A percentile compares a stretch with the other conserved stretches of the same genome.
These are phyloP conservation scores for Aristolochia fimbriata DNA, from an alignment of 164 flowering plant genomes.

Conservation along the genomic window DNA sequence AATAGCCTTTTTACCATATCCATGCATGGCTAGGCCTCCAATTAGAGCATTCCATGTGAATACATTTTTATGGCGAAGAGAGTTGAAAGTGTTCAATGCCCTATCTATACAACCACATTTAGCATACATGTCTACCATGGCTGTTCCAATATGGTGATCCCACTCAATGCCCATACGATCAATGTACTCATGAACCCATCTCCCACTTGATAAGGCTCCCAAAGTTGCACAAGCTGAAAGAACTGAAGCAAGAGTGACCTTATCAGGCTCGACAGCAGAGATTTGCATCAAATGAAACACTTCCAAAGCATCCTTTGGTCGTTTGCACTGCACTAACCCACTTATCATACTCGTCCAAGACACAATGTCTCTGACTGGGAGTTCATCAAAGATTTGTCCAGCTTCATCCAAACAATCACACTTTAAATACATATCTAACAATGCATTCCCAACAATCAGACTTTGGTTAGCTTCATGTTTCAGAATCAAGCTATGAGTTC, in stretches of 20 bases:
- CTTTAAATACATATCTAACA: conserved; percentile 47
- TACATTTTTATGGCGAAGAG: conserved; percentile 19
- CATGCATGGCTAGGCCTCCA: conserved; percentile 50
- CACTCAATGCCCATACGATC: conserved; percentile 23
- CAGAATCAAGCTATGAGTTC: conserved; percentile 30
- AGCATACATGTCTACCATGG: conserved; percentile 52
- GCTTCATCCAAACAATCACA: conserved; percentile 29
- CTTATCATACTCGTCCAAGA: conserved; percentile 48
- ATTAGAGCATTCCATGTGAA: conserved; percentile 41
- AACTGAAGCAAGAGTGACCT: conserved; percentile 32
- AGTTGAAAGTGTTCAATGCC: conserved; percentile 24
- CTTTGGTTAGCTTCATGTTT: conserved; percentile 12
- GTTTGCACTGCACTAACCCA: conserved; percentile 34
- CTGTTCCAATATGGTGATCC: conserved; percentile 40
- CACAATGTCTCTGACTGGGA: conserved; percentile 30
- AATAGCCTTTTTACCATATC: conserved; percentile 34
- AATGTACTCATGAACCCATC: conserved; percentile 43
- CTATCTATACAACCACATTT: conserved; percentile 49
- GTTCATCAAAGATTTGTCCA: conserved; percentile 25
- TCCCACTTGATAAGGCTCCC: conserved; percentile 40
- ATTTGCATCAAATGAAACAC: conserved; percentile 28
- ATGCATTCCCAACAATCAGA: conserved; percentile 31
- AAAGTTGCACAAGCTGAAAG: conserved; percentile 53
- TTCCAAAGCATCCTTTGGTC: conserved; percentile 29
- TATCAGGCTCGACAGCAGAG: conserved; percentile 31